Evolutionary conservation across 1,139 yeast species (phyloP), one percentile per base, ranked within the genome.

Genomic region (Geotrichum candidum): DNA sequence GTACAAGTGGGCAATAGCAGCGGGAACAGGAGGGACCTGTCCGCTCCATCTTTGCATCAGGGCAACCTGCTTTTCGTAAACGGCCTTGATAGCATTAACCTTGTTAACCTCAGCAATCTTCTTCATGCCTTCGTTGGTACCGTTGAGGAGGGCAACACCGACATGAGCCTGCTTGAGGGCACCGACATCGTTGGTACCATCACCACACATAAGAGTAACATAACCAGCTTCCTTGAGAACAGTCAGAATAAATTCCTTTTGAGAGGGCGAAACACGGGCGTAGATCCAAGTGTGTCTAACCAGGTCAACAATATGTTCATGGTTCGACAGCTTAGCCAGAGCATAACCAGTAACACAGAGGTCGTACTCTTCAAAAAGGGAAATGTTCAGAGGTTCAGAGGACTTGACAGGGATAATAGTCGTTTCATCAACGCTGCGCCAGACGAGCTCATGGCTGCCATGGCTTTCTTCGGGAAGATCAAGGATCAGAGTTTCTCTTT

Each of bases 171-270:
- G 98, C 76, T 94, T 95, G 77, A 94, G 84, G 61, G 99, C 99
- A 76, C 99, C 99, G 62, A 94, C 99, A 80, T 94, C 99, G 74
- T 94, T 94, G 45, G 99, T 94, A 77, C 99, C 99, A 77, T 94
- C 99, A 80, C 99, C 99, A 78, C 99, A 94, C 99, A 94, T 94
- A 70, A 95, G 82, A 45, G 99, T 94, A 71, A 84, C 88, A 76
- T 92, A 94, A 45, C 97, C 98, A 73, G 91, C 84, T 64, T 85
- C 87, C 75, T 94, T 94, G 73, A 90, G 83, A 53, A 90, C 83
- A 66, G 87, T 88, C 71, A 95, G 80, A 69, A 94, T 86, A 68
- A 87, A 90, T 77, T 94, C 99, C 78, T 94, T 95, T 79, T 94
- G 99, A 46, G 87, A 74, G 56, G 99, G 99, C 7, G 99, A 94